phyloP scores from a whole-genome alignment of 2,329 filamentous ascomycete genomes.

The Lachnellula cervina region DNA sequence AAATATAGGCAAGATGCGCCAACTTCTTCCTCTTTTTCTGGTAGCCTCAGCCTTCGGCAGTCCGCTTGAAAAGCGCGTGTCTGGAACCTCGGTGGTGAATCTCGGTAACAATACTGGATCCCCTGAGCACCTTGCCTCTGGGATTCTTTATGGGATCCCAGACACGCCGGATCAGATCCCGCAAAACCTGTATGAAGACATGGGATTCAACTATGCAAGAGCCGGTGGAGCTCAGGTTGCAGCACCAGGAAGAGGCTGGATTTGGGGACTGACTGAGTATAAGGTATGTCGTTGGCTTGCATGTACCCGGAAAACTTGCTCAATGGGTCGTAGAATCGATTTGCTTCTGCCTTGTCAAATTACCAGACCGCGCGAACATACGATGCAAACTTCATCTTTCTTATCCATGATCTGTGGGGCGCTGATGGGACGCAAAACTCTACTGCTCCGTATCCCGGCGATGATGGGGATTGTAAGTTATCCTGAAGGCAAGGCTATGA shows the following conservation, averaged over 20 bases:
- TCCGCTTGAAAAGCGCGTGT: conserved; percentile 10
- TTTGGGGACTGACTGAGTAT: conserved; percentile 33
- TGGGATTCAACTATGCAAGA: conserved; percentile 37
- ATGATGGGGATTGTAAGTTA: conserved; percentile 39
- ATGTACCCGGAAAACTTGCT: background rate
- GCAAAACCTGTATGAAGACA: conserved; percentile 35
- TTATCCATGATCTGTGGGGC: conserved; percentile 45
- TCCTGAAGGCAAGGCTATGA: background rate
- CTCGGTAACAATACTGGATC: conserved; percentile 31
- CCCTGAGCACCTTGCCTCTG: conserved; percentile 36
- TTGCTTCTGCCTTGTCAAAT: conserved; percentile 41
- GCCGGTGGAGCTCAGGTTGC: conserved; percentile 39
- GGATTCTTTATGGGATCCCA: conserved; percentile 40
- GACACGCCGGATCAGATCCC: conserved; percentile 37
- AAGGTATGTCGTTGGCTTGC: conserved; percentile 8
- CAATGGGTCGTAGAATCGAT: conserved; percentile 28
- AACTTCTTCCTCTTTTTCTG: conserved; percentile 9
- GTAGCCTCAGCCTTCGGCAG: conserved; percentile 9
- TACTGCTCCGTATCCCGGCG: conserved; percentile 40
- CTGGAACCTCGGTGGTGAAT: conserved; percentile 27
- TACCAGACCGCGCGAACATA: conserved; percentile 41
- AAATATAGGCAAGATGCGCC: background rate
- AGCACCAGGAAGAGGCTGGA: conserved; percentile 36
- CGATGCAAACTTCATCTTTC: conserved; percentile 40
- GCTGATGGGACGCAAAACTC: conserved; percentile 39